Base-by-base conservation (phyloP, 2,329 filamentous ascomycete genomes). In the Fusarium beomiforme region DNA sequence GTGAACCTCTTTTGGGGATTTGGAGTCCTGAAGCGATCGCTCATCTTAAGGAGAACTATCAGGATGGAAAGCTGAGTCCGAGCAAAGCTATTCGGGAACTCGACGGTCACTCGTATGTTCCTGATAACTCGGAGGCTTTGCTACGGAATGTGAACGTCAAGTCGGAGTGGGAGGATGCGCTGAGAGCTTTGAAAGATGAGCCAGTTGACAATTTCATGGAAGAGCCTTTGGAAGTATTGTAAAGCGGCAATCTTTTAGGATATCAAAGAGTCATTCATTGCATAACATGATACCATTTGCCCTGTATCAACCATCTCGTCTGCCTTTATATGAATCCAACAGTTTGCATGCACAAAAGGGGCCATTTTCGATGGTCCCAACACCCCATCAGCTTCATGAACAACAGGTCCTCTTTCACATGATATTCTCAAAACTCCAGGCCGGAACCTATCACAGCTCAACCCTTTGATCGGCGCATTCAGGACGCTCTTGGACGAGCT, bases 261-360 rank as follows among this genome's bases (percentile, higher is more conserved):
- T 26, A 46, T 17, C 2, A 3, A 19, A 0, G 31, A 17, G 1
- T 29, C 39, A 3, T 19, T 56, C 54, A 51, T 58, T 1, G 13
- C 34, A 4, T 58, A 41, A 5, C 34, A 58, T 3, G 4, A 21
- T 19, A 51, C 55, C 8, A 16, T 57, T 11, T 47, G 17, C 8
- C 41, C 58, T 6, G 1, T 1, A 4, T 61, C 13, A 1, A 57
- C 9, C 3, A 6, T 4, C 1, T 47, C 51, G 2, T 41, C 39
- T 1, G 59, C 51, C 26, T 16, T 26, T 6, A 61, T 61, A 14
- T 61, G 42, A 17, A 61, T 47, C 41, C 41, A 61, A 16, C 51
- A 61, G 6, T 57, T 47, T 17, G 51, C 34, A 4, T 47, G 14
- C 6, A 61, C 42, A 1, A 61, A 61, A 8, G 41, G 51, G 0